phyloP scores from a whole-genome alignment of 2,329 filamentous ascomycete genomes.

The Colletotrichum chlorophyti region DNA sequence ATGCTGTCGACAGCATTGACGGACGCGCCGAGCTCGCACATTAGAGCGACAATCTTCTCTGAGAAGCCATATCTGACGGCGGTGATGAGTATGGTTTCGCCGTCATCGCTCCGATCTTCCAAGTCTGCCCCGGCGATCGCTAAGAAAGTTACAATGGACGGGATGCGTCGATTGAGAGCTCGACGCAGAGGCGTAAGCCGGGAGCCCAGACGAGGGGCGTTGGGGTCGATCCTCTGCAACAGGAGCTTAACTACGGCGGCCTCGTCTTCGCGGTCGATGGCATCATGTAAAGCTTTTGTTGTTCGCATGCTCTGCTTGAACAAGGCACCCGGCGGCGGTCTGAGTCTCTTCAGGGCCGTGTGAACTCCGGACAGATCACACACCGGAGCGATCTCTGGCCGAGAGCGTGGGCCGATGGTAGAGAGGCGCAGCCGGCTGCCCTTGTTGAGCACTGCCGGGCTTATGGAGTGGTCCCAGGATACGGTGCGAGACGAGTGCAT shows the following conservation, averaged over 20 bases:
- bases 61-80: slow-evolving; percentile 29
- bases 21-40: slow-evolving; percentile 34
- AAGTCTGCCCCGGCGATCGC: slow-evolving; percentile 33
- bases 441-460: slow-evolving; percentile 26
- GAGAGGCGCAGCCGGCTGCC: slow-evolving; percentile 25
- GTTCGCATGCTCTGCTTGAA: slow-evolving; percentile 23
- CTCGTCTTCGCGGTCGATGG: slow-evolving; percentile 33
- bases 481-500: slow-evolving; percentile 25
- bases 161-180: slow-evolving; percentile 30
- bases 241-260: slow-evolving; percentile 32
- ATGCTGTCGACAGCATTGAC: slow-evolving; percentile 31
- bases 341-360: slow-evolving; percentile 17
- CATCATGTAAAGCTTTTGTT: slow-evolving; percentile 32
- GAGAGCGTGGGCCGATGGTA: slow-evolving; percentile 7
- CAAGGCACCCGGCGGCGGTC: slow-evolving; percentile 15
- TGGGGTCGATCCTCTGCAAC: slow-evolving; percentile 31
- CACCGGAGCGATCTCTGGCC: neutral
- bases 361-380: slow-evolving; percentile 17
- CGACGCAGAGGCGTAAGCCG: slow-evolving; percentile 31
- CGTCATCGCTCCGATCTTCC: slow-evolving; percentile 26
- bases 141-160: slow-evolving; percentile 31
- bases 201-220: slow-evolving; percentile 24
- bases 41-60: slow-evolving; percentile 31
- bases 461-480: slow-evolving; percentile 23
- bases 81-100: slow-evolving; percentile 31